phyloP scores from a whole-genome alignment of 768 basidiomycete genomes.

The Lactarius hengduanensis region DNA sequence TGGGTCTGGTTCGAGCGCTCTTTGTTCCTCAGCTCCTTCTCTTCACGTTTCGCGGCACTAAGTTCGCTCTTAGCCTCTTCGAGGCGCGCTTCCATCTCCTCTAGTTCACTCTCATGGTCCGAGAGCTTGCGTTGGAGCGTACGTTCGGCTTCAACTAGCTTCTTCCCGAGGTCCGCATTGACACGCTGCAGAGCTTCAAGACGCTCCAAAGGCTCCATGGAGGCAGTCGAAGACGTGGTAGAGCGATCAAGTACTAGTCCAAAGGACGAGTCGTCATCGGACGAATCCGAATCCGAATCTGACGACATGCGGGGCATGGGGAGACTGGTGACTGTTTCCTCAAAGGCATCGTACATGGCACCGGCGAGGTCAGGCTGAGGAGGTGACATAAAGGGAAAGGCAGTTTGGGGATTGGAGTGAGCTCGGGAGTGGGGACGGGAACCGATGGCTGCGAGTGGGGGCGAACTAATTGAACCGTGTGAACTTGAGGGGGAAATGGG shows the following conservation, averaged over 20 bases:
- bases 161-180: slow-evolving; percentile 73
- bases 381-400: slow-evolving; percentile 41
- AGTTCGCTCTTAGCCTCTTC: slow-evolving; percentile 81
- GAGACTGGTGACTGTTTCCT: slow-evolving; percentile 50
- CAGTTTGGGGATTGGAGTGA: slow-evolving; percentile 47
- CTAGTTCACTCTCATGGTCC: slow-evolving; percentile 81
- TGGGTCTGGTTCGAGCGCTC: slow-evolving; percentile 72
- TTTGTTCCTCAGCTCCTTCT: slow-evolving; percentile 87
- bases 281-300: slow-evolving; percentile 49
- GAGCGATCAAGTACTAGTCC: slow-evolving; percentile 63
- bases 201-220: slow-evolving; percentile 69
- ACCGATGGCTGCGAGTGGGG: slow-evolving; percentile 40
- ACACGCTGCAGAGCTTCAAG: slow-evolving; percentile 69
- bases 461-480: slow-evolving; percentile 38
- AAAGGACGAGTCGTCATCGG: slow-evolving; percentile 49
- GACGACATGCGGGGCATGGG: slow-evolving; percentile 52
- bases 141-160: slow-evolving; percentile 72
- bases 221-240: slow-evolving; percentile 58
- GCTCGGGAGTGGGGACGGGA: slow-evolving; percentile 69
- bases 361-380: slow-evolving; percentile 42
- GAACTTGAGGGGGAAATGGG: slow-evolving; percentile 54
- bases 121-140: slow-evolving; percentile 61
- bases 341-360: slow-evolving; percentile 42
- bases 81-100: slow-evolving; percentile 71
- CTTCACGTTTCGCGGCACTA: slow-evolving; percentile 78